Conservation (phyloP, 2,329 filamentous ascomycete species). For the Fusarium coffeatum region DNA sequence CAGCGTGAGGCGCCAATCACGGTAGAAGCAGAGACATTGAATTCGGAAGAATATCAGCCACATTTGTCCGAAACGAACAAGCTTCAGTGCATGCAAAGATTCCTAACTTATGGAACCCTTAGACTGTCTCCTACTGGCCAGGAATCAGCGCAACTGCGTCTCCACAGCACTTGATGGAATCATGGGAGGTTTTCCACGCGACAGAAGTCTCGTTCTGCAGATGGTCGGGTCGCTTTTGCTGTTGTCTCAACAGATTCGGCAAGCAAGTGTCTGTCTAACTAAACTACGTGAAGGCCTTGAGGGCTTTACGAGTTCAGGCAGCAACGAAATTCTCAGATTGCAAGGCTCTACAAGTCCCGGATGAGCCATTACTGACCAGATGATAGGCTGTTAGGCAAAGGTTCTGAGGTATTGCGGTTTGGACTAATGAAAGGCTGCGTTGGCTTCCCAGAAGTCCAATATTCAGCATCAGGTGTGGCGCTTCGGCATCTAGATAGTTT, state of each 20-base stretch:
- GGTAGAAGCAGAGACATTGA: neutral
- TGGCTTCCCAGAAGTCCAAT: neutral
- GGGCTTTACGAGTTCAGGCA: neutral
- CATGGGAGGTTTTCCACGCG: neutral
- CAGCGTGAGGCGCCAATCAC: neutral
- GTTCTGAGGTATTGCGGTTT: neutral
- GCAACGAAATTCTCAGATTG: neutral
- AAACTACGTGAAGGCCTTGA: neutral
- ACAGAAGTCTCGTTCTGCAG: neutral
- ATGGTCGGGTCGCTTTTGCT: neutral
- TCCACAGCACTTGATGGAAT: neutral
- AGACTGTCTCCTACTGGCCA: neutral
- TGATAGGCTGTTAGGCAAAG: neutral
- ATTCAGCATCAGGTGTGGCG: neutral
- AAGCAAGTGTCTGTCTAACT: neutral
- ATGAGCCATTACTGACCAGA: no score
- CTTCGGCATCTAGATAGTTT: neutral
- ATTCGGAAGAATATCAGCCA: neutral
- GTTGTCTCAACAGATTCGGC: neutral
- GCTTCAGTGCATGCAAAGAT: neutral
- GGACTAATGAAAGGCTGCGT: neutral
- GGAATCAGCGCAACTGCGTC: neutral
- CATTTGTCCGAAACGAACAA: neutral
- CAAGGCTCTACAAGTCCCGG: neutral
- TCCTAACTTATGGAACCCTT: neutral